Conservation (phyloP, 78 protist species). For the Dictyostelium intermedium region DNA sequence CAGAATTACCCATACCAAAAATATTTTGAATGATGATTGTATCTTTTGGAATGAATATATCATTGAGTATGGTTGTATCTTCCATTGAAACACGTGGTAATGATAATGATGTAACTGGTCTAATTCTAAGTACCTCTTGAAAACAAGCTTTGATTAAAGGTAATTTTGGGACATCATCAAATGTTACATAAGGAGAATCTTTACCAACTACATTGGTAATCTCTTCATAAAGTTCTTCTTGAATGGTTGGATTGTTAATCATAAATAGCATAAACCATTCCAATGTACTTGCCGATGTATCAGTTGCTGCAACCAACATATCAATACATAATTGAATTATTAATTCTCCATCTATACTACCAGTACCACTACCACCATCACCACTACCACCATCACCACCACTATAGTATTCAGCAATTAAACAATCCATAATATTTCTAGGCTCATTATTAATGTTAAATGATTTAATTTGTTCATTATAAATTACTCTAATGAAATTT, state of each 20-base stretch:
- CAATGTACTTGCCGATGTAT: constrained; percentile 7
- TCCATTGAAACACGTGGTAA: constrained; percentile 4
- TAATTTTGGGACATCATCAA: not conserved
- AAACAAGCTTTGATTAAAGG: not conserved
- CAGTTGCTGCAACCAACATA: constrained; percentile 39
- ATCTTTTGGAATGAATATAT: constrained; percentile 20
- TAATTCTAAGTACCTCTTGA: constrained; percentile 18
- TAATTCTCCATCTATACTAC: not conserved
- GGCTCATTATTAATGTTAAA: not conserved
- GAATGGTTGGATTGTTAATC: constrained; percentile 14
- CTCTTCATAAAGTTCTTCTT: constrained; percentile 20
- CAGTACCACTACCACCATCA: not conserved
- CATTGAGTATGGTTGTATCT: not conserved
- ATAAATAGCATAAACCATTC: constrained; percentile 29
- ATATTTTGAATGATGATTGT: constrained; percentile 10
- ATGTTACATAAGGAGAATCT: not conserved
- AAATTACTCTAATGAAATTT: not conserved
- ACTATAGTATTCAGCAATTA: not conserved
- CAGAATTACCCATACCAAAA: constrained; percentile 18
- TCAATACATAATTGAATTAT: constrained; percentile 19
- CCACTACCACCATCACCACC: not conserved
- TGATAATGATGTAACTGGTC: constrained; percentile 9
- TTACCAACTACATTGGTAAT: not conserved
- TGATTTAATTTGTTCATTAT: not conserved
- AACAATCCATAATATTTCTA: not conserved